phyloP scores from a whole-genome alignment of 805 yeast species.

The Wickerhamiella parazyma region DNA sequence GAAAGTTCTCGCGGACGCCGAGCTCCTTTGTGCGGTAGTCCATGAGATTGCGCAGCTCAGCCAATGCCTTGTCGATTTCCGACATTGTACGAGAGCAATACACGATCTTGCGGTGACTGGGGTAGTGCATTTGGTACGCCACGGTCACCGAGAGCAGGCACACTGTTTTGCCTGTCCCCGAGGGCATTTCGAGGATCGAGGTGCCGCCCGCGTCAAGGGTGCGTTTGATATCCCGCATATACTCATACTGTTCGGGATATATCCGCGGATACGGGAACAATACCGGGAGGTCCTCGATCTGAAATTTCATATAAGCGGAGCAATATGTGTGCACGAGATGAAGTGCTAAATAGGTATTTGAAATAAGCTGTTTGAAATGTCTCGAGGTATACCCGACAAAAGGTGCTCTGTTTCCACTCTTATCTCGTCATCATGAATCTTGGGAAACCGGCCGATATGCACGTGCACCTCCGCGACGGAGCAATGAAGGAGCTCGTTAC shows the following conservation, averaged over 20 bases:
- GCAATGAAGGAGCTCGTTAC: slow-evolving; percentile 82
- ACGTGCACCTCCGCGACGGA: slow-evolving; percentile 92
- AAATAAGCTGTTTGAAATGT: too few relatives aligned
- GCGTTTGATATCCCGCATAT: slow-evolving; percentile 90
- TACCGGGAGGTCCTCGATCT: slow-evolving; percentile 89
- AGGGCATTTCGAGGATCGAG: slow-evolving; percentile 96
- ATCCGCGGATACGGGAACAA: slow-evolving; percentile 92
- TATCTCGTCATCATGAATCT: slow-evolving; percentile 18
- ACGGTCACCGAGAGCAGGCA: slow-evolving; percentile 82
- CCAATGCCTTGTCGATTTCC: slow-evolving; percentile 92
- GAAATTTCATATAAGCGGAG: slow-evolving; percentile 46
- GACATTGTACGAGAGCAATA: slow-evolving; percentile 99
- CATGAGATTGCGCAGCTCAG: slow-evolving; percentile 82
- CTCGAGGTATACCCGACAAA: too few relatives aligned
- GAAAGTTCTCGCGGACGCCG: slow-evolving; percentile 77
- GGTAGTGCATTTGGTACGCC: slow-evolving; percentile 87
- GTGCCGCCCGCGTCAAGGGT: slow-evolving; percentile 94
- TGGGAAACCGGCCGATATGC: slow-evolving; percentile 52
- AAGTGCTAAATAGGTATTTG: too few relatives aligned
- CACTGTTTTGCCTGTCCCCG: slow-evolving; percentile 97
- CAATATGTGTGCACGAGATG: too few relatives aligned
- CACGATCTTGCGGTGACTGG: slow-evolving; percentile 85
- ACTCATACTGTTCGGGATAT: slow-evolving; percentile 96
- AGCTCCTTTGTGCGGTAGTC: slow-evolving; percentile 68
- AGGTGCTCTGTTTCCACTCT: too few relatives aligned